Conservation (phyloP, 805 yeast species). For the Zygotorulaspora danielsina region DNA sequence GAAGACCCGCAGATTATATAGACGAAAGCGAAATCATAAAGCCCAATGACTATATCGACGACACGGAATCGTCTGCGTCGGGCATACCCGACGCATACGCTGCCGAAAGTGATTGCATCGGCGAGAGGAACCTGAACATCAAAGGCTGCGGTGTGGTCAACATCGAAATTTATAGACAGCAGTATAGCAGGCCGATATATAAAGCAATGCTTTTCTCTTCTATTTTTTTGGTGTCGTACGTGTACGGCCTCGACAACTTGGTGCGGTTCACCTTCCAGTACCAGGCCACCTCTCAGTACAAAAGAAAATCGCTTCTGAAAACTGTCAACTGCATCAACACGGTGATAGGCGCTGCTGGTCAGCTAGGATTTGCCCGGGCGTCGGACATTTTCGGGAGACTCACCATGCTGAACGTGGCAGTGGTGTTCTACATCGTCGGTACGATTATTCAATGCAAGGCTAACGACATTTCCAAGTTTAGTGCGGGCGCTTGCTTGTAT, state of each 20-base stretch:
- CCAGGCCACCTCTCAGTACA: slow-evolving; percentile 50
- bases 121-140: slow-evolving; percentile 3
- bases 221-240: slow-evolving; percentile 53
- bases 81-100: not conserved
- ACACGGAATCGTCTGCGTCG: not conserved
- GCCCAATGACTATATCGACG: not conserved
- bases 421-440: slow-evolving; percentile 49
- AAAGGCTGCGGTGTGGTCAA: slow-evolving; percentile 47
- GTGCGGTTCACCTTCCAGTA: slow-evolving; percentile 43
- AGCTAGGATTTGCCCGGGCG: slow-evolving; percentile 51
- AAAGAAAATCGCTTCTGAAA: slow-evolving; percentile 46
- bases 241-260: slow-evolving; percentile 54
- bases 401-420: slow-evolving; percentile 42
- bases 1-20: too few species aligned
- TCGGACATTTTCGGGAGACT: slow-evolving; percentile 56
- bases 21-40: not conserved
- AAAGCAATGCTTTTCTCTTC: slow-evolving; percentile 44
- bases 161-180: slow-evolving; percentile 51
- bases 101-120: slow-evolving; percentile 2
- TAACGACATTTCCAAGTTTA: slow-evolving; percentile 45
- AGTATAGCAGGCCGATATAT: slow-evolving; percentile 37
- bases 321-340: slow-evolving; percentile 50
- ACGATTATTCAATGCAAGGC: slow-evolving; percentile 55
- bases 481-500: slow-evolving; percentile 51
- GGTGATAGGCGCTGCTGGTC: slow-evolving; percentile 59